These are phyloP conservation scores for Tricholoma bakamatsutake DNA, from an alignment of 768 basidiomycete genomes.

Conservation along the genomic window DNA sequence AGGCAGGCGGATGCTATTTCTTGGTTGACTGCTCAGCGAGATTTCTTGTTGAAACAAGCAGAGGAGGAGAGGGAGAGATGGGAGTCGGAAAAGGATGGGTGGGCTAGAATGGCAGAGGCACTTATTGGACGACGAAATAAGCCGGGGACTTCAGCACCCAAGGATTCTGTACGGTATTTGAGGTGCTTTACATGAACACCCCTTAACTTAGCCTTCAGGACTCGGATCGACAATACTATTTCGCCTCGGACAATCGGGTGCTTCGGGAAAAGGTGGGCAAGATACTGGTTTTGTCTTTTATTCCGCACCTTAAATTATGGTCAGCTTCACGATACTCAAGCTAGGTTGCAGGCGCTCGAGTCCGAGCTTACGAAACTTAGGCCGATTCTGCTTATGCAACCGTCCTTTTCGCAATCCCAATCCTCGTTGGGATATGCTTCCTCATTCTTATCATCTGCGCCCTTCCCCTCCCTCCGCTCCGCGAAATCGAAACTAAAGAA, in stretches of 20 bases:
- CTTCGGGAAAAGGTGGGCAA: conserved; percentile 54
- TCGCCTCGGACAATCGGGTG: conserved; percentile 56
- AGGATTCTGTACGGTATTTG: conserved; percentile 9
- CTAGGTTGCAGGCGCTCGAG: conserved; percentile 51
- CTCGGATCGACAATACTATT: conserved; percentile 42
- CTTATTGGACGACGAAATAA: conserved; percentile 46
- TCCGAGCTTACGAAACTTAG: conserved; percentile 58
- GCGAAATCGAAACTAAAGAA: conserved; percentile 21
- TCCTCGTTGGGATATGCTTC: conserved; percentile 14
- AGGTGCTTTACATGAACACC: conserved; percentile 2
- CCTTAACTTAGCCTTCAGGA: conserved; percentile 35
- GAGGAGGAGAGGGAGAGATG: conserved; percentile 57
- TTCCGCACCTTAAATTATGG: conserved; percentile 2
- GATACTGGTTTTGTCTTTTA: background rate
- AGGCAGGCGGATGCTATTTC: conserved; percentile 61
- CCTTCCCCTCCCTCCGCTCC: conserved; percentile 20
- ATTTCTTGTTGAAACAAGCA: conserved; percentile 45
- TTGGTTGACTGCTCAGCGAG: conserved; percentile 48
- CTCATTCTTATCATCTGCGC: conserved; percentile 18
- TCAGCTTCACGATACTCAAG: conserved; percentile 56
- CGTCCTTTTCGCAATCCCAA: conserved; percentile 25
- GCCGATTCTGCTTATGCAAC: conserved; percentile 65
- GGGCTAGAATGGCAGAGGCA: conserved; percentile 64
- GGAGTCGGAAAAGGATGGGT: conserved; percentile 57
- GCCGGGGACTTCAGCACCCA: conserved; percentile 18